A percentile compares a stretch with the other conserved stretches of the same genome.
Evolutionary conservation across 116 monocot species (phyloP).

Genomic region (Iris pallida): DNA sequence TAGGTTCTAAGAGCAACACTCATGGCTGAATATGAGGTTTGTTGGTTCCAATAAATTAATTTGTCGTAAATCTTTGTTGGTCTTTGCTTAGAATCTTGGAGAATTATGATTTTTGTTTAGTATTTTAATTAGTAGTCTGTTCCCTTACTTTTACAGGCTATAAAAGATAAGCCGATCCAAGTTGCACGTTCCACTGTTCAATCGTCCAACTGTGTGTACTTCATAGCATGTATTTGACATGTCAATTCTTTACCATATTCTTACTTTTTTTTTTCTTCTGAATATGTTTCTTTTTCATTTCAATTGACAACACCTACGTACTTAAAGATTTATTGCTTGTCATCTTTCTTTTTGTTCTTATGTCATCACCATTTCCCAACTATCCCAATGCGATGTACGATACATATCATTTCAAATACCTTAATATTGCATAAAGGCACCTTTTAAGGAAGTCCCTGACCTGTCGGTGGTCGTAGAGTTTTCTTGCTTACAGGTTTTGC

Average conservation of each 20-base stretch:
- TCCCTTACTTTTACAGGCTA: conserved; percentile 33
- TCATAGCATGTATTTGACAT: neutral
- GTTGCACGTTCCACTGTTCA: conserved; percentile 72
- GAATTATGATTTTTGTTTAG: neutral
- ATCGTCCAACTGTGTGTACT: conserved; percentile 47
- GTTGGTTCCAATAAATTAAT: neutral
- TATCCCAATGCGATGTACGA: no score
- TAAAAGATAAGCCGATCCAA: conserved; percentile 75
- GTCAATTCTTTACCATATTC: no score
- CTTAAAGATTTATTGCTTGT: conserved; percentile 53
- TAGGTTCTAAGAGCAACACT: no score
- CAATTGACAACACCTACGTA: conserved; percentile 83
- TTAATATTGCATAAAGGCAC: conserved; percentile 40
- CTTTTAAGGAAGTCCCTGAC: conserved; percentile 96
- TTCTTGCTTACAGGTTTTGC: conserved; percentile 86
- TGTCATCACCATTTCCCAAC: no score
- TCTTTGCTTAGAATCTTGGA: neutral
- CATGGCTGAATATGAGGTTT: conserved; percentile 96
- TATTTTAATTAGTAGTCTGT: neutral
- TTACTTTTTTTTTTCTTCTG: no score
- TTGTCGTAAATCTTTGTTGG: no score
- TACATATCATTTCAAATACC: no score
- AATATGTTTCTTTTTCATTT: conserved; percentile 16
- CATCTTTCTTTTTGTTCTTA: neutral
- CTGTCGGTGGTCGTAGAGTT: conserved; percentile 70